Base-by-base conservation (phyloP, 1,139 yeast genomes). In the Suhomyces atakaporum region DNA sequence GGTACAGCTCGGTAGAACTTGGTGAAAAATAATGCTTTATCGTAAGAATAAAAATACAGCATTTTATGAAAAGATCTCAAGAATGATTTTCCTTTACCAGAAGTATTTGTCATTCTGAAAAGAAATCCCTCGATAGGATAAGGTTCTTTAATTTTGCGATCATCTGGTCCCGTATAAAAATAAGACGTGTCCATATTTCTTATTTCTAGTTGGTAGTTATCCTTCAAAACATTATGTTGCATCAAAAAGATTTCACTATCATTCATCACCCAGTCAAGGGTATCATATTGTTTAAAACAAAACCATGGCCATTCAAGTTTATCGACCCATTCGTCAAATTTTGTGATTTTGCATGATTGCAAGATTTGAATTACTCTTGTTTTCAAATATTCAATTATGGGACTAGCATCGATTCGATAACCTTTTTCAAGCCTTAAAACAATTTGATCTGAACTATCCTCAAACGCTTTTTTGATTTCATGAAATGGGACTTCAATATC, bases 101-200 rank as follows among this genome's bases (percentile, higher is more conserved):
- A 50, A 47, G 75, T 69, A 31, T 77, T 70, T 0, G 84, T 69
- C 27, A 84, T 56, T 33, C 84, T 69, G 2, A 77, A 66, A 10
- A 88, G 58, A 54, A 84, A 87, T 0, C 97, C 96, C 59, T 87
- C 95, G 7, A 86, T 58, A 0, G 94, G 81, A 0, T 59, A 44
- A 0, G 95, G 95, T 49, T 84, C 92, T 1, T 50, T 28, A 5
- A 58, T 12, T 2, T 19, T 27, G 3, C 28, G 31, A 4, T 50
- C 56, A 1, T 47, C 43, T 1, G 36, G 35, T 1, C 19, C 25
- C 7, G 46, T 30, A 3, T 26, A 25, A 35, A 37, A 32, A 13
- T 36, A 25, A 21, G 39, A 36, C 16, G 37, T 42, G 10, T 39
- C 40, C 40, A 43, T 12, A 27, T 73, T 70, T 31, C 94, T 64